Base-by-base conservation (phyloP, 2,329 filamentous ascomycete genomes). In the Colletotrichum australisinense region DNA sequence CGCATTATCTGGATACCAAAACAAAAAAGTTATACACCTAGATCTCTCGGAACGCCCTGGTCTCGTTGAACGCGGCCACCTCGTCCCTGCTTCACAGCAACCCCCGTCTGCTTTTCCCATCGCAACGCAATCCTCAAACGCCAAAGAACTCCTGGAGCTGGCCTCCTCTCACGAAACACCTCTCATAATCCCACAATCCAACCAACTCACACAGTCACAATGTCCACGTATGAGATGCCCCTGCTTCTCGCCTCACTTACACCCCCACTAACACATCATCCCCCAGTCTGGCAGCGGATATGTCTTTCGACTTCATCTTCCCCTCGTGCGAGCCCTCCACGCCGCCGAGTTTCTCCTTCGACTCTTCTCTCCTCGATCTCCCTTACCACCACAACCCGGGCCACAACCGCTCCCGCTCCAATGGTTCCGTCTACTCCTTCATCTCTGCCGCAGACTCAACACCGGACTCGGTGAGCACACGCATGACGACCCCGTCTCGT, bases 371-470 rank as follows among this genome's bases (percentile, higher is more conserved):
- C 71, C 84, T 90, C 75, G 88, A 90, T 76, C 85, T 90, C 74
- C 84, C 89, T 28, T 90, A 84, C 81, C 71, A 71, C 19, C 67
- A 70, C 24, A 81, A 82, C 80, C 83, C 83, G 73, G 85, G 84
- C 76, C 91, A 94, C 81, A 87, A 85, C 81, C 90, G 91, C 79
- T 90, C 90, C 78, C 87, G 88, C 72, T 94, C 92, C 76, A 90
- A 91, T 78, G 88, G 89, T 63, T 93, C 93, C 75, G 84, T 90
- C 78, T 93, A 92, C 85, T 93, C 92, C 65, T 88, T 89, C 78
- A 88, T 93, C 81, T 94, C 93, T 57, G 90, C 80, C n/a, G 78
- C 78, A 35, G 82, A 85, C 62, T 89, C 89, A 74, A 85, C 86
- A 75, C 85, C 88, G 67, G 93, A 93, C 81, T 93, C 93, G 56